Evolutionary conservation across 2,329 filamentous ascomycete genomes (phyloP), one percentile per base, ranked within the genome.

Genomic region (Corniculantispora saksenae): DNA sequence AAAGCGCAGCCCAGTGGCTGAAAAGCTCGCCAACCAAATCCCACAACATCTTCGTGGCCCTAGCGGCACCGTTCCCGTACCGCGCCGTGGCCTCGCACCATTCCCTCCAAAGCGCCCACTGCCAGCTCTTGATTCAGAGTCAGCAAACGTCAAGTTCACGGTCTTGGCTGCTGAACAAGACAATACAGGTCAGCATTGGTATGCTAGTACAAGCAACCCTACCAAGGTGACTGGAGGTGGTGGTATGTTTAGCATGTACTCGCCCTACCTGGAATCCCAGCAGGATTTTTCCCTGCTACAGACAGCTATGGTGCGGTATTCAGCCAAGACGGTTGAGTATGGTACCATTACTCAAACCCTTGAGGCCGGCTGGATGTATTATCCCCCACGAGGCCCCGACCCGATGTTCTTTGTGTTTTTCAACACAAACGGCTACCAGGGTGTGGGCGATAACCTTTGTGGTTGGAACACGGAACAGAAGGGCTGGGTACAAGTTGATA

Each of bases 301-400:
- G 62, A 67, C 66, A 8, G 69, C 67, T 35, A 65, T 71, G 3
- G 53, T 67, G n/a, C 66, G 67, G 17, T 55, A 65, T 45, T 32
- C 65, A 15, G 66, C 66, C 21, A 40, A 66, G 2, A 62, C 66
- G 21, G 38, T 51, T n/a, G 65, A 67, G 12, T 64, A 47, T 23
- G 61, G 63, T 21, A 51, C 62, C 48, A 56, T 64, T 3, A 53
- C 25, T n/a, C 70, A 71, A 59, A 68, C 70, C 15, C 45, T 70
- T 17, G 70, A 71, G 63, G 63, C 67, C 51, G 70, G 70, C 2
- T 69, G 68, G 68, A 71, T 69, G 67, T 66, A 67, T 63, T 69
- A 64, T 45, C 70, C 70, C 0, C 48, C 61, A 23, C 67, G 68
- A 38, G 63, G 51, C 1, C 9, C 35, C n/a, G 21, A 54, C 4